Percentiles rank a stretch among this genome's conserved stretches.
Conservation (phyloP, 305 asterid genomes). For the Plantago lanceolata region DNA sequence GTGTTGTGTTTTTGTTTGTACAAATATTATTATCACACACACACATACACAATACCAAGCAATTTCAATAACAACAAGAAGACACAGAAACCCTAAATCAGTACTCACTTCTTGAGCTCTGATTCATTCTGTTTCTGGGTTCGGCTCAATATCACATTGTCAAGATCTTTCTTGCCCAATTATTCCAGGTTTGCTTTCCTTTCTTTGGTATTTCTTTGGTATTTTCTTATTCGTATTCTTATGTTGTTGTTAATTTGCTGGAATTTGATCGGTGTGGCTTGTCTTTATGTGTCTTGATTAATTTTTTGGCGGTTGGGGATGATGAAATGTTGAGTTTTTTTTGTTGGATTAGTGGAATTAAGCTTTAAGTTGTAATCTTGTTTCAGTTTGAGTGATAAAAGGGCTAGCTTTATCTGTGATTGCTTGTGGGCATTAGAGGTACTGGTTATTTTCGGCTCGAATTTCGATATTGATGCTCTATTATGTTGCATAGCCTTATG, state of each 20-base stretch:
- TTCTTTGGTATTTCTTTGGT: slow-evolving; percentile 1
- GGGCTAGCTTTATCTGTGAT: not conserved
- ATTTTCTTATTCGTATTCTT: not conserved
- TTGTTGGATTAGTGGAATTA: not conserved
- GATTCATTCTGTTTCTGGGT: not conserved
- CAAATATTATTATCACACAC: not conserved
- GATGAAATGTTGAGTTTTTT: not conserved
- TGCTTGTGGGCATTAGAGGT: not conserved
- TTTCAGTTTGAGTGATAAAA: not conserved
- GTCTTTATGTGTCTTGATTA: slow-evolving; percentile 18
- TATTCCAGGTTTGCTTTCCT: slow-evolving; percentile 7
- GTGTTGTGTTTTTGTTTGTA: not conserved
- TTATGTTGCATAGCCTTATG: not conserved
- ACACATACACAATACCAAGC: not conserved
- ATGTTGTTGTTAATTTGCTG: slow-evolving; percentile 11
- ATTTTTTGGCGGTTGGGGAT: slow-evolving; percentile 10
- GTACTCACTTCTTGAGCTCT: slow-evolving; percentile 1
- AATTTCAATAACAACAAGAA: not conserved
- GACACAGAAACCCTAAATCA: not conserved
- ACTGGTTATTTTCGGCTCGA: slow-evolving; percentile 2
- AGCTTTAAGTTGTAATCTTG: not conserved
- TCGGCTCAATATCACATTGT: slow-evolving; percentile 1
- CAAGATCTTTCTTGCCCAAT: slow-evolving; percentile 16
- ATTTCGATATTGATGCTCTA: not conserved
- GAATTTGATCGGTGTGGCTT: slow-evolving; percentile 11